Percentiles rank a stretch among this genome's conserved stretches.
These are phyloP conservation scores for Fusarium solani-melongenae DNA, from an alignment of 2,329 filamentous ascomycete species.

Conservation along the genomic window DNA sequence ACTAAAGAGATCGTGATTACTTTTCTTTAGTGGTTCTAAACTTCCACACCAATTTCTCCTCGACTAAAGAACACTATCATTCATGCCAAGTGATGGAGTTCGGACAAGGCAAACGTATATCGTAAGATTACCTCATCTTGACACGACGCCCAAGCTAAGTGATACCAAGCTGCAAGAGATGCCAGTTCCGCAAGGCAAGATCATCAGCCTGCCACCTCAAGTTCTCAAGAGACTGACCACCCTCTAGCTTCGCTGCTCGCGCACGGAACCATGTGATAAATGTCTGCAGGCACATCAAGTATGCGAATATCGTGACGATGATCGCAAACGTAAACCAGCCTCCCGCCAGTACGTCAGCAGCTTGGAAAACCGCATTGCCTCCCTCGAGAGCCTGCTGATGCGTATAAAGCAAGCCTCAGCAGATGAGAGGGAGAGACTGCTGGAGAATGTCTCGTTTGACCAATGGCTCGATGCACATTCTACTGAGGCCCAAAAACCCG, in stretches of 20 bases:
- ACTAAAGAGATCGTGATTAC: too few species aligned
- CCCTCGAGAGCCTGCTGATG: background rate
- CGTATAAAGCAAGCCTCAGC: background rate
- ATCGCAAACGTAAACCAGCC: background rate
- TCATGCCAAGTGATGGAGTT: background rate
- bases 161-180: background rate
- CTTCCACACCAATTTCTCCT: background rate
- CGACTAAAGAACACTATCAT: background rate
- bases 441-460: background rate
- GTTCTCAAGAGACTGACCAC: background rate
- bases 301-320: background rate
- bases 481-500: background rate
- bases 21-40: too few species aligned
- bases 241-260: background rate
- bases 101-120: background rate
- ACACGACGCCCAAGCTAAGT: background rate
- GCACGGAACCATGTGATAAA: background rate
- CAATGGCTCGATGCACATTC: background rate
- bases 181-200: background rate
- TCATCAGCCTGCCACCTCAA: background rate
- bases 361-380: background rate
- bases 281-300: background rate
- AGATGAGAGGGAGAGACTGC: background rate
- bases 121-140: background rate
- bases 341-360: background rate